These are phyloP conservation scores for Arachnopeziza araneosa DNA, from an alignment of 2,329 filamentous ascomycete genomes.

Conservation along the genomic window DNA sequence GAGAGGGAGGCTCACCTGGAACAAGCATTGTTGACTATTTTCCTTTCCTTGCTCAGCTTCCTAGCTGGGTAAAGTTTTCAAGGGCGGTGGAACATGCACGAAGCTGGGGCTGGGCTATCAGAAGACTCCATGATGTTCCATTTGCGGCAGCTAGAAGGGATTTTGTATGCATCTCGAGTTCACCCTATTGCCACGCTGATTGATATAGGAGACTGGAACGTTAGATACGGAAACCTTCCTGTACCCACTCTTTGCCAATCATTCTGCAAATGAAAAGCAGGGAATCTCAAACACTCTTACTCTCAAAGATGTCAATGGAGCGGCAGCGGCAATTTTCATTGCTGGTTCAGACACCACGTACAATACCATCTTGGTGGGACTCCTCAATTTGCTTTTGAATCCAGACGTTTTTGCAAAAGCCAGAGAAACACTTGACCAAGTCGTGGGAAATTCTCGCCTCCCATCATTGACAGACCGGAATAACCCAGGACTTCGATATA, in stretches of 20 bases:
- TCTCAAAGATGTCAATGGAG: constrained; percentile 37
- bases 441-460: constrained; percentile 40
- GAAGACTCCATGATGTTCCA: constrained; percentile 39
- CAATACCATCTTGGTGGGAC: constrained; percentile 1
- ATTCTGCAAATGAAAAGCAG: not conserved
- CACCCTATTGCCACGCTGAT: not conserved
- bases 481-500: constrained; percentile 34
- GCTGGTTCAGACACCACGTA: constrained; percentile 37
- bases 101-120: constrained; percentile 30
- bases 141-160: constrained; percentile 21
- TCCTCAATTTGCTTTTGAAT: constrained; percentile 3
- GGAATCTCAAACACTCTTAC: constrained; percentile 22
- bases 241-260: not conserved
- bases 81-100: constrained; percentile 25
- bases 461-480: constrained; percentile 44
- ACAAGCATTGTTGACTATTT: constrained; percentile 42
- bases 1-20: constrained; percentile 26
- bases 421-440: constrained; percentile 40
- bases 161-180: constrained; percentile 20
- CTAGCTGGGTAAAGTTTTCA: constrained; percentile 31
- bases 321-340: constrained; percentile 42
- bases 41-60: constrained; percentile 34
- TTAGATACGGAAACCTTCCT: constrained; percentile 1
- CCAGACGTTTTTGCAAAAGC: constrained; percentile 38
- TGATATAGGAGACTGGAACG: not conserved